These are phyloP conservation scores for Penicillium bialowiezense DNA, from an alignment of 495 filamentous ascomycete species.

Conservation along the genomic window DNA sequence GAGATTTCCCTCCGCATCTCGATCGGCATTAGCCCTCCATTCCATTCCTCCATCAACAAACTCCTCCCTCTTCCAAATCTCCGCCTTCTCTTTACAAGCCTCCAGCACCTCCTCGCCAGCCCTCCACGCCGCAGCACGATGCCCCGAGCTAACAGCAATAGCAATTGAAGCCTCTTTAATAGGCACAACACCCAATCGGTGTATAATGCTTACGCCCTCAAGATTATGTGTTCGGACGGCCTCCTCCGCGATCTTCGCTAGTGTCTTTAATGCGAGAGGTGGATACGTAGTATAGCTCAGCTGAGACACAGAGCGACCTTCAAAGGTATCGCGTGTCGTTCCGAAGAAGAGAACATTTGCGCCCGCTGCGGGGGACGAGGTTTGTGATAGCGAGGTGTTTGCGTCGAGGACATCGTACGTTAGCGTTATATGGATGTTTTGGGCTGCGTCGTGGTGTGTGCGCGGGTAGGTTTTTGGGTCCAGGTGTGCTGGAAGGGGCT, in stretches of 20 bases:
- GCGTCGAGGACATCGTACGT: conserved; percentile 64
- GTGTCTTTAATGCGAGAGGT: conserved; percentile 70
- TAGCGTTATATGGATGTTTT: conserved; percentile 41
- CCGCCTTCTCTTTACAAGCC: conserved; percentile 75
- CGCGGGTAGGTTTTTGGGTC: conserved; percentile 44
- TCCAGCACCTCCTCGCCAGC: conserved; percentile 90
- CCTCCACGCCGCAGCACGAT: conserved; percentile 85
- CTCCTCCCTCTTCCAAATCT: conserved; percentile 96
- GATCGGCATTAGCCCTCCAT: conserved; percentile 91
- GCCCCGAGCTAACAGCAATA: conserved; percentile 80
- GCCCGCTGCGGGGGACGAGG: conserved; percentile 77
- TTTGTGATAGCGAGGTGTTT: conserved; percentile 56
- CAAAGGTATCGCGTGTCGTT: conserved; percentile 85
- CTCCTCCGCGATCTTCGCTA: conserved; percentile 62
- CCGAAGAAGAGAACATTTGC: conserved; percentile 87
- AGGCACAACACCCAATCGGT: conserved; percentile 83
- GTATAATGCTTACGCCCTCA: conserved; percentile 70
- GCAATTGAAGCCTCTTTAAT: conserved; percentile 89
- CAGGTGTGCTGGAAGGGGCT: conserved; percentile 29
- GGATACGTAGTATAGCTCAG: conserved; percentile 83
- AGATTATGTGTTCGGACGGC: conserved; percentile 60
- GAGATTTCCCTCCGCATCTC: conserved; percentile 46
- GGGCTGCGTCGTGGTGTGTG: conserved; percentile 21
- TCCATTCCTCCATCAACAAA: conserved; percentile 78
- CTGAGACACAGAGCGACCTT: conserved; percentile 65